A percentile compares a stretch with the other conserved stretches of the same genome.
phyloP scores from a whole-genome alignment of 2,329 filamentous ascomycete species.

The Ceratocystiopsis minuta region DNA sequence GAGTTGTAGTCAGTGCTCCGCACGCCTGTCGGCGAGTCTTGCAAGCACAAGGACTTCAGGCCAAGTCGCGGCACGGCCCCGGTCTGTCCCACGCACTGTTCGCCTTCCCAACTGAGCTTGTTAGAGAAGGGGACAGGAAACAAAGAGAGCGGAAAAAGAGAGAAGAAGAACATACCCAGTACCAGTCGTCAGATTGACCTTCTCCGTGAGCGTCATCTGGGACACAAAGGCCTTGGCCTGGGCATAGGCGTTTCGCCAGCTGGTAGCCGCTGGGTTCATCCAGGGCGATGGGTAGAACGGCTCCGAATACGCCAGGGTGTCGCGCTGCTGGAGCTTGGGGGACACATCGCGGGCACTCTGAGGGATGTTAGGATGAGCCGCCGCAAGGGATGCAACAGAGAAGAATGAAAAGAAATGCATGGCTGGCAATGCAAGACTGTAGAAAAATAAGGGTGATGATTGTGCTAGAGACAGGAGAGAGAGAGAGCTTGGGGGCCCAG shows the following conservation, averaged over 20 bases:
- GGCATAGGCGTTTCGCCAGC: conserved; percentile 59
- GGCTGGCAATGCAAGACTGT: background rate
- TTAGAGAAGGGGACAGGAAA: background rate
- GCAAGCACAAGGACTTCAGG: conserved; percentile 60
- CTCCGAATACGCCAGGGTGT: conserved; percentile 19
- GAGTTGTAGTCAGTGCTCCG: conserved; percentile 63
- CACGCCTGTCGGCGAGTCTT: conserved; percentile 70
- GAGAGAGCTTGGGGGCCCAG: too few species aligned
- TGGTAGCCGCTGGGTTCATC: conserved; percentile 52
- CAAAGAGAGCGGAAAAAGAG: background rate
- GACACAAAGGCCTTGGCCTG: conserved; percentile 67
- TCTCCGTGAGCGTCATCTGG: conserved; percentile 67
- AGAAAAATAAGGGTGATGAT: background rate
- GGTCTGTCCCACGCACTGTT: conserved; percentile 60
- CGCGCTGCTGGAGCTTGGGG: conserved; percentile 6
- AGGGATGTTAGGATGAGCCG: conserved; percentile 9
- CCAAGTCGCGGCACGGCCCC: conserved; percentile 54
- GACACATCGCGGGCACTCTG: conserved; percentile 5
- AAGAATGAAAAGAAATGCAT: background rate
- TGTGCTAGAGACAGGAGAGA: too few species aligned
- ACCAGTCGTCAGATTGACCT: conserved; percentile 89
- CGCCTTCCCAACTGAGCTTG: conserved; percentile 39
- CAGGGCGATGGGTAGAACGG: conserved; percentile 78
- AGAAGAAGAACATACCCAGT: conserved; percentile 38
- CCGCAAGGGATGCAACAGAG: background rate